phyloP scores from a whole-genome alignment of 129 eudicot genomes.

The Rutidosis leptorrhynchoides region DNA sequence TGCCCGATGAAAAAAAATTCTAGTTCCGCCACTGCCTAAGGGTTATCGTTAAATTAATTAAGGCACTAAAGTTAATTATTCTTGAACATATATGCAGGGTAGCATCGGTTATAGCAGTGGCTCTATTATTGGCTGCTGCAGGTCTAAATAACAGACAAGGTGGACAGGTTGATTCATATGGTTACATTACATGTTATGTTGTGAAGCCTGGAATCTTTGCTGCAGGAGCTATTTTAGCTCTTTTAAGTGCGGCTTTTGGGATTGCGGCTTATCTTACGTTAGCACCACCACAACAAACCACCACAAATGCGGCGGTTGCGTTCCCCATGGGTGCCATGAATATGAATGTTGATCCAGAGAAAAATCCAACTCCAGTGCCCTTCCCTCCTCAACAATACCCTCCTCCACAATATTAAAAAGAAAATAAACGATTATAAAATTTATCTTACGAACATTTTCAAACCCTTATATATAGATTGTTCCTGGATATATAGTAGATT shows the following conservation, averaged over 20 bases:
- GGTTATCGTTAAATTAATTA: too few species aligned
- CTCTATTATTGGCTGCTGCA: slow-evolving; percentile 26
- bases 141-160: slow-evolving; percentile 18
- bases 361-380: slow-evolving; percentile 17
- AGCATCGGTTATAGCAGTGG: slow-evolving; percentile 27
- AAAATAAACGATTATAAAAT: too few species aligned
- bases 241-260: slow-evolving; percentile 27
- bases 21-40: too few species aligned
- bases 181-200: slow-evolving; percentile 23
- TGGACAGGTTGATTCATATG: slow-evolving; percentile 14
- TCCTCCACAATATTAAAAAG: slow-evolving; percentile 10
- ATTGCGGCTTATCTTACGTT: slow-evolving; percentile 19
- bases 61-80: neutral
- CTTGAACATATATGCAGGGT: slow-evolving; percentile 28
- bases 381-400: slow-evolving; percentile 22
- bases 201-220: slow-evolving; percentile 39
- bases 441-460: too few species aligned
- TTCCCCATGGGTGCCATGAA: neutral
- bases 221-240: slow-evolving; percentile 35
- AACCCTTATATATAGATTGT: too few species aligned
- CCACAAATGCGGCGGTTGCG: neutral
- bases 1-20: too few species aligned
- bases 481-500: too few species aligned
- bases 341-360: slow-evolving; percentile 19
- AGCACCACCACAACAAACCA: slow-evolving; percentile 14